Percentiles rank a stretch among this genome's conserved stretches.
These are phyloP conservation scores for Hordeum vulgare DNA, from an alignment of 176 grass and related monocot genomes.

Conservation along the genomic window MorexV3_pseudomolecules_assembly NC_058524.1:611597636-611598135, in stretches of 20 bases:
- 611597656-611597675: constrained; percentile 65
- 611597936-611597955: constrained; percentile 32
- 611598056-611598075: constrained; percentile 67
- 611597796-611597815: constrained; percentile 62
- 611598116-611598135: background rate
- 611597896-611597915: constrained; percentile 50
- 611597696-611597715: constrained; percentile 36
- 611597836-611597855: constrained; percentile 32
- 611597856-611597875: constrained; percentile 62
- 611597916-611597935: constrained; percentile 44
- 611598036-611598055: constrained; percentile 66
- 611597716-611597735: constrained; percentile 12
- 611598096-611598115: constrained; percentile 40
- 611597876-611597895: constrained; percentile 36
- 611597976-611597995: constrained; percentile 66
- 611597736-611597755: constrained; percentile 43
- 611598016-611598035: constrained; percentile 69
- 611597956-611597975: constrained; percentile 50
- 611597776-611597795: constrained; percentile 65
- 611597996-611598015: constrained; percentile 57
- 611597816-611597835: constrained; percentile 1
- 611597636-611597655: constrained; percentile 65
- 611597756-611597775: constrained; percentile 66
- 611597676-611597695: constrained; percentile 64
- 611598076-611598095: constrained; percentile 68